Conservation (phyloP, 1,284 basidiomycete genomes). For the Rhodotorula sp. region DNA sequence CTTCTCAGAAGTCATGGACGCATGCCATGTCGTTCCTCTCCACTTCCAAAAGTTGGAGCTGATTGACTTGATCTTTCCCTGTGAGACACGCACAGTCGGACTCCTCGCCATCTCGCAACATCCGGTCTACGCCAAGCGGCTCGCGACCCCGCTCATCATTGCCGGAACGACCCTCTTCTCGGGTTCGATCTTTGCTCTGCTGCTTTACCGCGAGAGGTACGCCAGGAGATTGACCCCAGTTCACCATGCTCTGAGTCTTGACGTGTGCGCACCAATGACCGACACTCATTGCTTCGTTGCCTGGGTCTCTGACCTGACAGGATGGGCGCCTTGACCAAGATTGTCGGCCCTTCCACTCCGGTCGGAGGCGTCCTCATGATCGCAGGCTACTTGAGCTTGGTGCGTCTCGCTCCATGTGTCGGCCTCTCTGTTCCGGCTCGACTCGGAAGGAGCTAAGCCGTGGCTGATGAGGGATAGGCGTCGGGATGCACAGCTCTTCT, state of each 20-base stretch:
- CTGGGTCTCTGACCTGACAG: background rate
- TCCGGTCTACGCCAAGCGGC: constrained; percentile 27
- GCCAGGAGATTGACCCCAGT: background rate
- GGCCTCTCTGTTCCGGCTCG: too few species aligned
- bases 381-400: constrained; percentile 28
- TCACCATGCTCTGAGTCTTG: too few species aligned
- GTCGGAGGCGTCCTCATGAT: constrained; percentile 39
- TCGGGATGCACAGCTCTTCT: background rate
- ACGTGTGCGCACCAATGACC: background rate
- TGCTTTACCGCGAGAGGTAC: constrained; percentile 28
- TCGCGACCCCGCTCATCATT: constrained; percentile 29
- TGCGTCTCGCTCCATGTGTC: background rate
- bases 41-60: background rate
- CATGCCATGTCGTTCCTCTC: background rate
- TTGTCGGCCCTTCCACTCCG: constrained; percentile 34
- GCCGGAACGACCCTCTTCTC: constrained; percentile 34
- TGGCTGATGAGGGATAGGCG: too few species aligned
- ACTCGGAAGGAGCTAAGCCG: too few species aligned
- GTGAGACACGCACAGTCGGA: constrained; percentile 7
- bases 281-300: background rate
- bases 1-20: too few species aligned
- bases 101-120: constrained; percentile 39
- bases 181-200: constrained; percentile 35
- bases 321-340: constrained; percentile 29
- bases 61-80: too few species aligned